A percentile compares a stretch with the other conserved stretches of the same genome.
These are phyloP conservation scores for Boletus pseudopeckii DNA, from an alignment of 768 basidiomycete species.

Conservation along the genomic window DNA sequence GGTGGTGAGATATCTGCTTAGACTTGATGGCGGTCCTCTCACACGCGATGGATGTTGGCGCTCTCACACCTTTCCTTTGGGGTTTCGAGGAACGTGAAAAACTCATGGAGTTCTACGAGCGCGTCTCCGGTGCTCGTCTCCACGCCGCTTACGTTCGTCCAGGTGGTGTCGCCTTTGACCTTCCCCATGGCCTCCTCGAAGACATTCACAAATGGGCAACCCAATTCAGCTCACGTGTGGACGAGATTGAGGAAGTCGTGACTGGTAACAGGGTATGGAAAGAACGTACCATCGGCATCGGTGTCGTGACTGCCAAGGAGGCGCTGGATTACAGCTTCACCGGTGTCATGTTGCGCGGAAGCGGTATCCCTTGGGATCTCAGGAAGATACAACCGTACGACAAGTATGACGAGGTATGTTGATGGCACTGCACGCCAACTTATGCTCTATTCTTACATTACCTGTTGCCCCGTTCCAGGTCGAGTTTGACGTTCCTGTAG, in stretches of 20 bases:
- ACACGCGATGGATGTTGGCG: constrained; percentile 96
- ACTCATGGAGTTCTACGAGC: constrained; percentile 99
- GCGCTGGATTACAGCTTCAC: constrained; percentile 92
- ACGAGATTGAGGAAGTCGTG: constrained; percentile 98
- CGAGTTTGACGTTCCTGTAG: constrained; percentile 96
- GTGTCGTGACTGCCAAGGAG: constrained; percentile 86
- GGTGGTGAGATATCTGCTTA: constrained; percentile 24
- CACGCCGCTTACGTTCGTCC: constrained; percentile 98
- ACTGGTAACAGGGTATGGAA: constrained; percentile 99
- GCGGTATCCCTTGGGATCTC: constrained; percentile 93
- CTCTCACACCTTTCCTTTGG: constrained; percentile 98
- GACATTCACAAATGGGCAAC: constrained; percentile 99
- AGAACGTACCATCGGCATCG: constrained; percentile 86
- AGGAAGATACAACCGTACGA: constrained; percentile 92
- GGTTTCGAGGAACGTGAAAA: constrained; percentile 99
- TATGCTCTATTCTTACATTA: background rate
- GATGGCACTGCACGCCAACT: background rate
- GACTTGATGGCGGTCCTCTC: constrained; percentile 97
- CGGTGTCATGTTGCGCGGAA: constrained; percentile 95
- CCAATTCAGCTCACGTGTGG: constrained; percentile 84
- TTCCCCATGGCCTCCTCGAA: constrained; percentile 97
- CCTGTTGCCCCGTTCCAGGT: constrained; percentile 47
- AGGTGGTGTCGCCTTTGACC: constrained; percentile 95
- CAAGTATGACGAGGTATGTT: constrained; percentile 82
- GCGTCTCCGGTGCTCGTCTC: constrained; percentile 95